Conservation (phyloP, 2,329 filamentous ascomycete genomes). For the Talaromyces rugulosus region DNA sequence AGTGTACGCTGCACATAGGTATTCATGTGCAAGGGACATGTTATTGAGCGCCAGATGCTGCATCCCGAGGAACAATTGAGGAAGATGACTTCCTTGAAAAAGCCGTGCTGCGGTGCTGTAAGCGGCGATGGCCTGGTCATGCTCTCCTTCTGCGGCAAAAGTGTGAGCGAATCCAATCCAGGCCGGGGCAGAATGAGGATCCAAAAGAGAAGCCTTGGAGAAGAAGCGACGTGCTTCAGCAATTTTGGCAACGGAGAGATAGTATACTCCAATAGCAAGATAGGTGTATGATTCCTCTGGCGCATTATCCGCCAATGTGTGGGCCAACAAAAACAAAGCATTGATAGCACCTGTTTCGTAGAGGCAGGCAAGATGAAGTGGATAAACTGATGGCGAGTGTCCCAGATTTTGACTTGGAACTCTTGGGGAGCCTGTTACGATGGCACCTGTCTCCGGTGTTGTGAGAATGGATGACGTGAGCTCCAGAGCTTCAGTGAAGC, state of each 20-base stretch:
- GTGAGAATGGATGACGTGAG: slow-evolving; percentile 80
- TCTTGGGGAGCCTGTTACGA: slow-evolving; percentile 18
- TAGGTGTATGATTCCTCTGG: slow-evolving; percentile 89
- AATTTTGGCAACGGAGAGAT: slow-evolving; percentile 82
- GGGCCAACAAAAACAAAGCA: slow-evolving; percentile 82
- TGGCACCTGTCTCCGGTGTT: slow-evolving; percentile 81
- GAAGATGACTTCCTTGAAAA: slow-evolving; percentile 95
- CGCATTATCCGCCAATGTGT: slow-evolving; percentile 87
- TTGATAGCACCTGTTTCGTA: slow-evolving; percentile 86
- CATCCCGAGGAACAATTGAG: slow-evolving; percentile 95
- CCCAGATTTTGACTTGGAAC: slow-evolving; percentile 34
- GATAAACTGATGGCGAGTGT: slow-evolving; percentile 61
- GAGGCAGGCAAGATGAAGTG: slow-evolving; percentile 84
- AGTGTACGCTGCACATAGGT: slow-evolving; percentile 81
- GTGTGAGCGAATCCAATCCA: slow-evolving; percentile 99
- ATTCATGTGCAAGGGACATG: slow-evolving; percentile 88
- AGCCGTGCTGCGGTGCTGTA: slow-evolving; percentile 92
- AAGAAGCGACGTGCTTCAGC: slow-evolving; percentile 94
- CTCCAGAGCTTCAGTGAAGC: slow-evolving; percentile 79
- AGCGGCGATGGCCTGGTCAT: slow-evolving; percentile 95
- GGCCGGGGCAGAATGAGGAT: slow-evolving; percentile 92
- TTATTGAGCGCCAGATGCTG: slow-evolving; percentile 96
- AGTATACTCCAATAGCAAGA: slow-evolving; percentile 93
- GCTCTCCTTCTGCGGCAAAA: slow-evolving; percentile 94
- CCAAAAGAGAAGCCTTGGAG: slow-evolving; percentile 95